Evolutionary conservation across 176 grass and related monocot genomes (phyloP), one percentile per base, ranked within the genome.

Genomic region (Rhynchospora tenuis): DNA sequence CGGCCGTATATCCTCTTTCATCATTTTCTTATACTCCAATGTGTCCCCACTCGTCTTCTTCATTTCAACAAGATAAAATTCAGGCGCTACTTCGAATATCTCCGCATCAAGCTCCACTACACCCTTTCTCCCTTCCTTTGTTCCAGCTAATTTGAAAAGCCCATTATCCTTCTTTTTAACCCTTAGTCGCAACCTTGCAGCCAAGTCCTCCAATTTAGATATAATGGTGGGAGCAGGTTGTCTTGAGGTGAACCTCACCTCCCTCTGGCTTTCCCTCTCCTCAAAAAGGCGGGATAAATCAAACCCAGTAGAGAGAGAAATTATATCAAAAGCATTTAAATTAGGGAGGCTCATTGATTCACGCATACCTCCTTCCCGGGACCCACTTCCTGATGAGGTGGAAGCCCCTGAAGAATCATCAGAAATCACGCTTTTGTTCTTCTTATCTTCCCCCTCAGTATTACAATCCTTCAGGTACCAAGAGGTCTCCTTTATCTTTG

Each of bases 251-350:
- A 98, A 98, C 23, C 91, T 81, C 68, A 89, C 78, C 67, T 98
- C 92, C 85, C 78, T 82, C 2, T 67, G 69, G 63, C 73, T 69
- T 74, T 90, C 81, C 16, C 78, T 86, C 60, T 95, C 92, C 74
- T 84, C 92, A 84, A 98, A 94, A 81, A 98, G 86, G 0, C 89
- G 78, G 66, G 95, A 98, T 1, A 98, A 83, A 83, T 93, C 88
- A 82, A 98, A 91, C 38, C 95, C 91, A 23, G 82, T 87, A 80
- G 95, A 95, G 17, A 94, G 87, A 84, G 92, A 93, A 29, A 98
- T 95, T 29, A 98, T 95, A 51, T 93, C 92, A 89, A 98, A 98
- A 45, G 95, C 95, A 82, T 95, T 98, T 74, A 98, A 87, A 63
- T 87, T 95, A 71, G 73, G 83, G 11, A 95, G 81, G 63, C 74